phyloP scores from a whole-genome alignment of 352 stramenopile genomes.

The Phytophthora macrochlamydospora region DNA sequence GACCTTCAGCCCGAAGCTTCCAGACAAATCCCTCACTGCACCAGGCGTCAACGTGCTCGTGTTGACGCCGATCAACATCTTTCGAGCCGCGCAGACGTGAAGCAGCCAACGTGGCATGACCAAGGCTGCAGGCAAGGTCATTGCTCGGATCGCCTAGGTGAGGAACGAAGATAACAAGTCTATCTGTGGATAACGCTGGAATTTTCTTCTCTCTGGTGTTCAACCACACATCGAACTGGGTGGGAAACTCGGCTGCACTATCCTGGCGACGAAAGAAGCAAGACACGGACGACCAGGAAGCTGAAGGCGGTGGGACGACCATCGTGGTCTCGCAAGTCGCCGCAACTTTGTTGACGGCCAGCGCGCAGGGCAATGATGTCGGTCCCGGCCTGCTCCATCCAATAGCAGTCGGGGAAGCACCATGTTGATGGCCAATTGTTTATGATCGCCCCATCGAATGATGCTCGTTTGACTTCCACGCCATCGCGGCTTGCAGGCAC shows the following conservation, averaged over 20 bases:
- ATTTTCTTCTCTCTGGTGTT: background rate
- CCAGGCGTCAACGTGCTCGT: background rate
- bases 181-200: no score
- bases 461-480: background rate
- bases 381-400: background rate
- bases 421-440: slow-evolving; percentile 1
- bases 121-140: no score
- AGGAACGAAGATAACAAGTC: no score
- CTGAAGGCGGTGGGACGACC: slow-evolving; percentile 1
- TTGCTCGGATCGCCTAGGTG: background rate
- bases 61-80: background rate
- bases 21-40: background rate
- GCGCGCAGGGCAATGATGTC: background rate
- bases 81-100: background rate
- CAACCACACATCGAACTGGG: background rate
- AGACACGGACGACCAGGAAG: background rate
- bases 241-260: background rate
- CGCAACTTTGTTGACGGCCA: background rate
- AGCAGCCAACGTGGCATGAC: background rate
- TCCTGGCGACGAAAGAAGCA: no score
- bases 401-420: background rate
- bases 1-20: no score
- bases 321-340: background rate
- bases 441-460: background rate
- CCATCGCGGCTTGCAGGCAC: background rate